Percentiles rank a stretch among this genome's conserved stretches.
Evolutionary conservation across 2,329 filamentous ascomycete species (phyloP).

Genomic region (Diplodia sapinea): DNA sequence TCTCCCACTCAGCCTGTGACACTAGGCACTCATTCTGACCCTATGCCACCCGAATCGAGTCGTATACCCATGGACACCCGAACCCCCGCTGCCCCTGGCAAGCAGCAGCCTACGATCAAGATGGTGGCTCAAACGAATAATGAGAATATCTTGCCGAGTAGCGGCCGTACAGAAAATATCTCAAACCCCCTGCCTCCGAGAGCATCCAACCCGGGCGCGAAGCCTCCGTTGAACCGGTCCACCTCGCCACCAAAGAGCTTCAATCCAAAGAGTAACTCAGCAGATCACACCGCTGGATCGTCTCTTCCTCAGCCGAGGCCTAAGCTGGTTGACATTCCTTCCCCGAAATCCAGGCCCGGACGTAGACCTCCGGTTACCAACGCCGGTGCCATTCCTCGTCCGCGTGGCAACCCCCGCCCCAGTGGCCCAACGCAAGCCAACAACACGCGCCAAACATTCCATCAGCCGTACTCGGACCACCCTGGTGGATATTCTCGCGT

Average conservation of each 20-base stretch:
- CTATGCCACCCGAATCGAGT: not conserved
- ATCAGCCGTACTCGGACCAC: not conserved
- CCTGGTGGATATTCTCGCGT: slow-evolving; percentile 15
- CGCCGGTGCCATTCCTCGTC: slow-evolving; percentile 17
- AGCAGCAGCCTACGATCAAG: slow-evolving; percentile 24
- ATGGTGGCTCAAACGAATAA: slow-evolving; percentile 34
- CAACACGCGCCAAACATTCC: not conserved
- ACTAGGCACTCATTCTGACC: not conserved
- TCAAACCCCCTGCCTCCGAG: not conserved
- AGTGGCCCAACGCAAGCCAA: not conserved
- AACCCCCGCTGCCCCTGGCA: not conserved
- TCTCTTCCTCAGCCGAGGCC: slow-evolving; percentile 13
- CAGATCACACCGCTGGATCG: not conserved
- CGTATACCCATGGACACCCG: not conserved
- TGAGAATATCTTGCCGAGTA: not conserved
- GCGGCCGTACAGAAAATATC: not conserved
- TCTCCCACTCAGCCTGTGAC: slow-evolving; percentile 33
- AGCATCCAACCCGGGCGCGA: not conserved
- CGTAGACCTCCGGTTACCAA: slow-evolving; percentile 16
- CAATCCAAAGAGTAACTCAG: not conserved
- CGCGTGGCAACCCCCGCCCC: not conserved
- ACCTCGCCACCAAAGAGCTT: not conserved
- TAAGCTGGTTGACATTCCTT: slow-evolving; percentile 15
- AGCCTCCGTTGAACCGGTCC: not conserved
- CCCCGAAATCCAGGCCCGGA: slow-evolving; percentile 6